These are phyloP conservation scores for Lactarius indigo DNA, from an alignment of 768 basidiomycete genomes.

Conservation along the genomic window DNA sequence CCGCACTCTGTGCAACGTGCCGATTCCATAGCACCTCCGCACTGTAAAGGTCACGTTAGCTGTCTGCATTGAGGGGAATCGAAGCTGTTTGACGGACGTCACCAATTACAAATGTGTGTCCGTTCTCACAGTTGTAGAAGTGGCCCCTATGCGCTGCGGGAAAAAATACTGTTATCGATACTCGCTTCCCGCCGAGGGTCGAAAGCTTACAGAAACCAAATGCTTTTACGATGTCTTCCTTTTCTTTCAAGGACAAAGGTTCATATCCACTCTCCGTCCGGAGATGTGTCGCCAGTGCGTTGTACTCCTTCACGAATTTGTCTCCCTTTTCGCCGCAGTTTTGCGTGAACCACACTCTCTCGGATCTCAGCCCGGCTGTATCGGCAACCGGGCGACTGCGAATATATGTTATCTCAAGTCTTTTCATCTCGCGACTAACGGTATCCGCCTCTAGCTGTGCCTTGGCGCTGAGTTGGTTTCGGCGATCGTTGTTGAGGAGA, in stretches of 20 bases:
- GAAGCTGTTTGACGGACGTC: constrained; percentile 39
- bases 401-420: constrained; percentile 23
- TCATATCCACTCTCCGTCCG: constrained; percentile 25
- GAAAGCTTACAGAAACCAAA: constrained; percentile 29
- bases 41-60: constrained; percentile 35
- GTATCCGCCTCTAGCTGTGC: background rate
- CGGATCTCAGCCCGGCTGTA: constrained; percentile 21
- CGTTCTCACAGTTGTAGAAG: constrained; percentile 43
- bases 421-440: background rate
- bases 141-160: constrained; percentile 31
- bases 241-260: constrained; percentile 29
- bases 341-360: constrained; percentile 30
- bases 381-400: constrained; percentile 26
- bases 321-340: constrained; percentile 29
- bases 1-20: constrained; percentile 57
- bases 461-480: background rate
- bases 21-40: constrained; percentile 51
- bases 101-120: constrained; percentile 57
- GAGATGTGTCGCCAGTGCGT: constrained; percentile 24
- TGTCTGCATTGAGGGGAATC: background rate
- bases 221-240: constrained; percentile 30
- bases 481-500: background rate
- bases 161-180: background rate
- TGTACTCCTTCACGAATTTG: constrained; percentile 27
- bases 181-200: background rate